phyloP scores from a whole-genome alignment of 345 rosid species.

The Mallotus nudiflorus region DNA sequence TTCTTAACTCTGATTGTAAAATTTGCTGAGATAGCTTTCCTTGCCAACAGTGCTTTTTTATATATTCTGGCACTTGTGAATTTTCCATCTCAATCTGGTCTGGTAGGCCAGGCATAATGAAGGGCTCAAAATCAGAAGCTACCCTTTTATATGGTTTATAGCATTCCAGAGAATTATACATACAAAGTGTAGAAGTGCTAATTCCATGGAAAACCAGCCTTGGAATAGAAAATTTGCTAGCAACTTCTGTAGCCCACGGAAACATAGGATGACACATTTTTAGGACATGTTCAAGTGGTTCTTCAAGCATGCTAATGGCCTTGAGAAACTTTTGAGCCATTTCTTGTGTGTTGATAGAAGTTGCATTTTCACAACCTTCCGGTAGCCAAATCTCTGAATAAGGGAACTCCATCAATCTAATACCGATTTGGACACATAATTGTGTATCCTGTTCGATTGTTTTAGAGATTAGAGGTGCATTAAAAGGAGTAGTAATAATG shows the following conservation, averaged over 20 bases:
- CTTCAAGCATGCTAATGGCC: constrained; percentile 15
- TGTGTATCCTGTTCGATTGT: constrained; percentile 1
- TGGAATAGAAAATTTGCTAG: constrained; percentile 14
- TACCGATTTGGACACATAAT: neutral
- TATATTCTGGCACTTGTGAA: neutral
- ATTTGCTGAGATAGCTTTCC: neutral
- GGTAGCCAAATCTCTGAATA: constrained; percentile 5
- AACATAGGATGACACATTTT: constrained; percentile 13
- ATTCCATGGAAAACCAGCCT: constrained; percentile 7
- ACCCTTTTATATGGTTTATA: constrained; percentile 2
- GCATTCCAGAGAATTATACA: neutral
- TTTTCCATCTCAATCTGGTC: constrained; percentile 9
- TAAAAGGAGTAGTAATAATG: neutral
- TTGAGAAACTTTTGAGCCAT: neutral
- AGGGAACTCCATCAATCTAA: neutral
- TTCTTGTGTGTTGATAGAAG: neutral
- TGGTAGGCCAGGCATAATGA: constrained; percentile 8
- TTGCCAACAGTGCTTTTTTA: neutral
- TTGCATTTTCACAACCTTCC: constrained; percentile 3
- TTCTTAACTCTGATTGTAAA: constrained; percentile 5
- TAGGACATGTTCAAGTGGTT: constrained; percentile 14
- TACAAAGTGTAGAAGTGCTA: neutral
- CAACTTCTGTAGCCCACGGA: constrained; percentile 25
- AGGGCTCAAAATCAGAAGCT: constrained; percentile 7
- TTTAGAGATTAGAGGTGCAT: neutral